phyloP scores from a whole-genome alignment of 2,329 filamentous ascomycete genomes.

The Apiospora marii region DNA sequence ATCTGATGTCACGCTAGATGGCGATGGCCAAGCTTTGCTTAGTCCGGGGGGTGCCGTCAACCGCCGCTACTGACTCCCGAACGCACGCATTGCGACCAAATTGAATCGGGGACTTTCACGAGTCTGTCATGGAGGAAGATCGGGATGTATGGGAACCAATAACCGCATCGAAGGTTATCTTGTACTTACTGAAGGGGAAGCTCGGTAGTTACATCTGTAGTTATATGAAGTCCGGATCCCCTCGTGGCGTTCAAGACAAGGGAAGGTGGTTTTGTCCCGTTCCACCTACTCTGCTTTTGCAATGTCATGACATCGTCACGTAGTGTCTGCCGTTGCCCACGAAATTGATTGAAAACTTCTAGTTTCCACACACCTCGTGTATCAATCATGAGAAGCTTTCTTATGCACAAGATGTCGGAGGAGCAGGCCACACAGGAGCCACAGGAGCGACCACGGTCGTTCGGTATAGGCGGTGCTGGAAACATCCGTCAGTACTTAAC shows the following conservation, averaged over 20 bases:
- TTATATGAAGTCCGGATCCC: background rate
- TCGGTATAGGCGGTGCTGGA: slow-evolving; percentile 20
- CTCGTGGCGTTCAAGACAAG: background rate
- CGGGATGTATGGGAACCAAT: background rate
- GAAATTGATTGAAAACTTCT: background rate
- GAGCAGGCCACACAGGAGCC: background rate
- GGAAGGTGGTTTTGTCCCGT: background rate
- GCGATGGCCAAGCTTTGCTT: slow-evolving; percentile 9
- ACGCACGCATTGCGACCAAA: background rate
- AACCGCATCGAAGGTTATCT: slow-evolving; percentile 1
- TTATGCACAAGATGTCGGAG: background rate
- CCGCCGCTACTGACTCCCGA: slow-evolving; percentile 3
- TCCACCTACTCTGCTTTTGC: background rate
- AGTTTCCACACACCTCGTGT: background rate
- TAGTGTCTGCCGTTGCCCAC: background rate
- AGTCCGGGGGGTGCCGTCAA: background rate
- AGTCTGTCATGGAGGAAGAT: background rate
- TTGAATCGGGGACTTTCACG: background rate
- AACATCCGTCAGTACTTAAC: slow-evolving; percentile 23
- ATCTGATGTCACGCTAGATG: slow-evolving; percentile 11
- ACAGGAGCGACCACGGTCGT: background rate
- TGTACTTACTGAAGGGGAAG: background rate
- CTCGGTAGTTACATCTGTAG: background rate
- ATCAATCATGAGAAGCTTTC: background rate
- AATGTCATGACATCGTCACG: slow-evolving; percentile 4